Evolutionary conservation across 2,329 filamentous ascomycete genomes (phyloP), one percentile per base, ranked within the genome.

Genomic region (Fusarium chuoi): DNA sequence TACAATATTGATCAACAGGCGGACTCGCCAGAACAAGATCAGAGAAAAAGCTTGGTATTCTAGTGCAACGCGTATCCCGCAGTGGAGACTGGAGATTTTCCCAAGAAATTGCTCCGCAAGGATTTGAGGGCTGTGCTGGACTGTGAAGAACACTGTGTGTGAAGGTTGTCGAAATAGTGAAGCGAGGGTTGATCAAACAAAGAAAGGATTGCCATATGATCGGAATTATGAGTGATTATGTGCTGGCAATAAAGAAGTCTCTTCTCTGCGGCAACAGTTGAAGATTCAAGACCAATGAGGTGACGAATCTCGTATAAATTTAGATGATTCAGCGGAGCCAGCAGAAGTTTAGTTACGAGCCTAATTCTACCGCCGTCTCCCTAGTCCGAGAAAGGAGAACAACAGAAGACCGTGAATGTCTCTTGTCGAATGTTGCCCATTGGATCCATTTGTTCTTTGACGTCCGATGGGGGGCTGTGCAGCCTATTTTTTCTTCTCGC

Each of bases 11-110:
- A 69, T 75, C 71, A 74, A 74, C 71, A 65, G 36, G 60, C 62
- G 41, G 70, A 61, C 62, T 67, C 66, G 49, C 46, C 48, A 63
- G 52, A 59, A 41, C 15, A 30, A 71, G 73, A 76, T 72, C 68
- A 65, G 36, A 67, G 59, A 74, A 76, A 75, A 77, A 68, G 75
- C 75, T 77, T 77, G 75, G 75, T 77, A 65, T 57, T 66, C 54
- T 77, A 77, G 75, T 62, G 65, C 45, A 63, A 76, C 70, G 48
- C 59, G 62, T 72, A 58, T 63, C 59, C 66, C 60, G 67, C 57
- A 64, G 74, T 75, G 70, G 74, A 65, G 72, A 66, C 56, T 72
- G 71, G 71, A 74, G 71, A 71, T 74, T 68, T 72, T 71, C 24
- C 24, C 11, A 42, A 65, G 52, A 74, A 70, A 75, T 75, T 75